These are phyloP conservation scores for Populus hybrid DNA, from an alignment of 441 rosid species.

Conservation along the genomic window DNA sequence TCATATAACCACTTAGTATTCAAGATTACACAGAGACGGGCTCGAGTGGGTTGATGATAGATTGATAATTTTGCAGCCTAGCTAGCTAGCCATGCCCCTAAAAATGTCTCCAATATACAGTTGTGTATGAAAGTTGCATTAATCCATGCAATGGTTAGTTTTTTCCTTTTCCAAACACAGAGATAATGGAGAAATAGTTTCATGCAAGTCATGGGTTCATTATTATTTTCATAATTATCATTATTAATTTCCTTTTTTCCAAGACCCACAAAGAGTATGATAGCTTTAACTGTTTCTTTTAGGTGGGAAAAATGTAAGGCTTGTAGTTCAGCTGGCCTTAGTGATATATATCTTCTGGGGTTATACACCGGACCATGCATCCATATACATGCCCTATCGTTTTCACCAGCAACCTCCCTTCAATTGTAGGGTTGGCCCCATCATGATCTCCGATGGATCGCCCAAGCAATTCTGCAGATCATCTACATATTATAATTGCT, in stretches of 20 bases:
- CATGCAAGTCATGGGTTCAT: background rate
- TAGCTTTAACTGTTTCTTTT: background rate
- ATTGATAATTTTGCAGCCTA: background rate
- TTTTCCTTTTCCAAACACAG: background rate
- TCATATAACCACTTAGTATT: background rate
- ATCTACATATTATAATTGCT: background rate
- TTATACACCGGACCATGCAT: background rate
- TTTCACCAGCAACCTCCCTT: conserved; percentile 7
- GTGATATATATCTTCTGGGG: background rate
- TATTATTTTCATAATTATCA: background rate
- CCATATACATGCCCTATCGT: background rate
- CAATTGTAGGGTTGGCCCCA: background rate
- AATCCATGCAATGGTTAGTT: background rate
- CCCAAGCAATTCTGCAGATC: background rate
- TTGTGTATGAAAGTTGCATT: background rate
- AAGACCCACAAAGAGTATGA: background rate
- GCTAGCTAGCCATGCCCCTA: background rate
- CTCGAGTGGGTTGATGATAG: background rate
- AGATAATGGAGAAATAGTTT: background rate
- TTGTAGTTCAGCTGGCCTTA: background rate
- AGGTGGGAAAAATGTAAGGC: conserved; percentile 1
- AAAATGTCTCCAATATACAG: background rate
- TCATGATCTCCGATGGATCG: background rate
- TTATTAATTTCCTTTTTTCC: background rate
- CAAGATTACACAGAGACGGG: background rate